A percentile compares a stretch with the other conserved stretches of the same genome.
Conservation (phyloP, 2,329 filamentous ascomycete species). For the Aspergillus fijiensis region DNA sequence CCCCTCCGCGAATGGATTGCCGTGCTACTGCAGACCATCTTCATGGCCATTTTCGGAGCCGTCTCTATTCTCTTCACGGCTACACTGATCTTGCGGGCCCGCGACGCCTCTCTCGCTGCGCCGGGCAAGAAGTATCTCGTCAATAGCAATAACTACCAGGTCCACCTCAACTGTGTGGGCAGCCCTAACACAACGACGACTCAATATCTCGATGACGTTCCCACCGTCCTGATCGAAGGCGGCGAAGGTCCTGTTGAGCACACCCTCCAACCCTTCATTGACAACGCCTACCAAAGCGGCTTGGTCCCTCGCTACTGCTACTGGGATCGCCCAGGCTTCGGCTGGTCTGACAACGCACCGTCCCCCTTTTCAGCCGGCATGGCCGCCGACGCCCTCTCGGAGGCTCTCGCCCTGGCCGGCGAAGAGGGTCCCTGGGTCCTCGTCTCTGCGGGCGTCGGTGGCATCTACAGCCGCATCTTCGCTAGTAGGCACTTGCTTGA, state of each 20-base stretch:
- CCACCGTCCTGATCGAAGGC: slow-evolving; percentile 83
- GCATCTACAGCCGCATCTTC: slow-evolving; percentile 88
- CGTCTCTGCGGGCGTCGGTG: slow-evolving; percentile 81
- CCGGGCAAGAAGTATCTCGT: slow-evolving; percentile 78
- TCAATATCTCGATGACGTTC: slow-evolving; percentile 49
- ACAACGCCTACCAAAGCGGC: slow-evolving; percentile 72
- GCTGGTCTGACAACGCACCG: slow-evolving; percentile 86
- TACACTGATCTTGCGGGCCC: slow-evolving; percentile 74
- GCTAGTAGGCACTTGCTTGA: slow-evolving; percentile 75
- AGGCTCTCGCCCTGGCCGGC: slow-evolving; percentile 75
- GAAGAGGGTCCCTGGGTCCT: slow-evolving; percentile 89
- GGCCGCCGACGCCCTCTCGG: slow-evolving; percentile 83
- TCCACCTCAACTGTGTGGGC: slow-evolving; percentile 85
- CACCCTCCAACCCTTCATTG: slow-evolving; percentile 76
- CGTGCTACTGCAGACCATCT: slow-evolving; percentile 71
- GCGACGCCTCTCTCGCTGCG: slow-evolving; percentile 71
- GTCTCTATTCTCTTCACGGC: slow-evolving; percentile 74
- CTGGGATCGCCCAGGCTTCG: slow-evolving; percentile 87
- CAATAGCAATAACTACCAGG: slow-evolving; percentile 77
- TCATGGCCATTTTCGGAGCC: slow-evolving; percentile 66
- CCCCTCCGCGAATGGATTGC: slow-evolving; percentile 81
- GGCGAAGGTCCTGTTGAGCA: slow-evolving; percentile 78
- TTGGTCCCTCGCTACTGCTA: slow-evolving; percentile 91
- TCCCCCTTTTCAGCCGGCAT: slow-evolving; percentile 92
- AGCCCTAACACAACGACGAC: slow-evolving; percentile 58